A percentile compares a stretch with the other conserved stretches of the same genome.
Conservation (phyloP, 2,329 filamentous ascomycete species). For the Penicillium corylophilum region DNA sequence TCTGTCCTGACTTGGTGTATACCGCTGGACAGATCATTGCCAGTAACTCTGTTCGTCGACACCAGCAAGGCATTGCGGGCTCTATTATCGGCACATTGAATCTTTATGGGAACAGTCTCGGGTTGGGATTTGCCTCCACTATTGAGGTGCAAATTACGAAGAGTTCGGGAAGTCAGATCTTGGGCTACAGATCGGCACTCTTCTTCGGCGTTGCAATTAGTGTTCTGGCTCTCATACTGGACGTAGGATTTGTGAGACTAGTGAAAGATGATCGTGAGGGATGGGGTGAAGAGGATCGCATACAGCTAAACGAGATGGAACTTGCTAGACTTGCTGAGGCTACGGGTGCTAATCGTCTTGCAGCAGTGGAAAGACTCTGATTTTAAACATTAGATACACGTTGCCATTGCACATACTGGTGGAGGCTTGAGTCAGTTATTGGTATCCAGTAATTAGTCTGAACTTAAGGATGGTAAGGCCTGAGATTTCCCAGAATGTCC, state of each 20-base stretch:
- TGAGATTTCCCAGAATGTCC: too few species aligned
- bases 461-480: too few species aligned
- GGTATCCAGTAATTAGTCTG: too few species aligned
- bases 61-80: conserved; percentile 53
- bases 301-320: conserved; percentile 13
- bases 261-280: conserved; percentile 36
- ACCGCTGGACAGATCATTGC: conserved; percentile 55
- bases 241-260: conserved; percentile 31
- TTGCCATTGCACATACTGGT: not conserved
- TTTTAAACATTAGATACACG: not conserved
- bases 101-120: conserved; percentile 45
- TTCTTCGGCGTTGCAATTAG: conserved; percentile 34
- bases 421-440: not conserved
- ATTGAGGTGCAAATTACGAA: conserved; percentile 31
- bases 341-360: conserved; percentile 3
- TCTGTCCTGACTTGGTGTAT: conserved; percentile 53
- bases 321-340: conserved; percentile 11
- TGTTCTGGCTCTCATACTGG: conserved; percentile 28
- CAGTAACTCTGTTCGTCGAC: conserved; percentile 50
- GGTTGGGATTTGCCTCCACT: conserved; percentile 47
- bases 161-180: conserved; percentile 14
- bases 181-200: conserved; percentile 33
- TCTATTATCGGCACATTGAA: conserved; percentile 50
- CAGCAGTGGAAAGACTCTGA: not conserved
- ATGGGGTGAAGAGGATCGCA: conserved; percentile 24